These are phyloP conservation scores for Metarhizium sp. DNA, from an alignment of 2,329 filamentous ascomycete genomes.

Conservation along the genomic window DNA sequence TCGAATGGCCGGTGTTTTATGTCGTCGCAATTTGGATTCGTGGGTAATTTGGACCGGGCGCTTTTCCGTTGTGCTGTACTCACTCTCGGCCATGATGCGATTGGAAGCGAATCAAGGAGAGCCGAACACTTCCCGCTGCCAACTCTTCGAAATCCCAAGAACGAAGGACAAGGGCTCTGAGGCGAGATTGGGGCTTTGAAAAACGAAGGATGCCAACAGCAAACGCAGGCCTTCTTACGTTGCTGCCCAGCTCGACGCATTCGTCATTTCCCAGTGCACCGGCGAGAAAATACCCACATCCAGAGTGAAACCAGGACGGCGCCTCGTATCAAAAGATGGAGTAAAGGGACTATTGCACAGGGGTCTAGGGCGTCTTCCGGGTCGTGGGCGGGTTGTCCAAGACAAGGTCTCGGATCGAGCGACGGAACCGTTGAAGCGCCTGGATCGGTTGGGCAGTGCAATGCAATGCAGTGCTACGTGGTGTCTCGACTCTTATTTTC, in stretches of 20 bases:
- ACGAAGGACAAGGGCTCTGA: background rate
- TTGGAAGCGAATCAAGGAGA: background rate
- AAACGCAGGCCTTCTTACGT: background rate
- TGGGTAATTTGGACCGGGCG: background rate
- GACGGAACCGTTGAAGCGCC: slow-evolving; percentile 1
- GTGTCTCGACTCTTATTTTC: background rate
- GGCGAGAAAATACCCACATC: background rate
- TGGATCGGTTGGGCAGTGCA: background rate
- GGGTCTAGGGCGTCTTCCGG: background rate
- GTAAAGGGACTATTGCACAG: background rate
- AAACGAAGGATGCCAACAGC: background rate
- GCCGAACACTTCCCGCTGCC: background rate
- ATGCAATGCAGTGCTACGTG: background rate
- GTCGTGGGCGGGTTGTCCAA: background rate
- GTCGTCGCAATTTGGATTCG: background rate
- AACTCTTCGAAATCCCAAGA: background rate
- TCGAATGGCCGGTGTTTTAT: background rate
- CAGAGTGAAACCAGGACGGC: background rate
- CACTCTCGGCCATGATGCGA: slow-evolving; percentile 2
- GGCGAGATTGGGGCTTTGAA: background rate
- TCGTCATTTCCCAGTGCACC: background rate
- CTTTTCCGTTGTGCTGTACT: slow-evolving; percentile 3
- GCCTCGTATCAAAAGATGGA: background rate
- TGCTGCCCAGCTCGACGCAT: background rate
- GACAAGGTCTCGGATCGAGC: background rate